phyloP scores from a whole-genome alignment of 2,329 filamentous ascomycete genomes.

The Aspergillus sp. region DNA sequence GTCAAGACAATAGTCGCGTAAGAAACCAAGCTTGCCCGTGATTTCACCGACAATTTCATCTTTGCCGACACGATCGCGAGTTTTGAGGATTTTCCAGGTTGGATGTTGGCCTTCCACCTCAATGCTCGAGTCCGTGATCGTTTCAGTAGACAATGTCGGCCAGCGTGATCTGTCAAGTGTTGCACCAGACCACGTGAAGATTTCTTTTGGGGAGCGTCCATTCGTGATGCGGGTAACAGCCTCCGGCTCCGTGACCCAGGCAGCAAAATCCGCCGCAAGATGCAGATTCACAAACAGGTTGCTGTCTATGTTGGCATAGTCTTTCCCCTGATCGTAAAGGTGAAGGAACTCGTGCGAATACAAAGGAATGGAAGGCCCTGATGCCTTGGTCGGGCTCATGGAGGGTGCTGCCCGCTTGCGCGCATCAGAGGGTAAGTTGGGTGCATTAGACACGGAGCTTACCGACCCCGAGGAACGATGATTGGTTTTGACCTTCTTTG shows the following conservation, averaged over 20 bases:
- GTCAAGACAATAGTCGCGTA: slow-evolving; percentile 70
- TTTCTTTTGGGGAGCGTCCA: slow-evolving; percentile 62
- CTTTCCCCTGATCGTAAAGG: slow-evolving; percentile 66
- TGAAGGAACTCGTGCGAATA: slow-evolving; percentile 76
- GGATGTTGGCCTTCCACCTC: slow-evolving; percentile 60
- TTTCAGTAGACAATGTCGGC: slow-evolving; percentile 55
- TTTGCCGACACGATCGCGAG: slow-evolving; percentile 53
- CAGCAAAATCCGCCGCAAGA: slow-evolving; percentile 72
- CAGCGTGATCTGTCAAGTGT: slow-evolving; percentile 57
- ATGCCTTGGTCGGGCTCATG: slow-evolving; percentile 71
- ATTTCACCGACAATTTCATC: slow-evolving; percentile 68
- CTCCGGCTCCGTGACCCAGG: slow-evolving; percentile 75
- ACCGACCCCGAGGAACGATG: slow-evolving; percentile 79
- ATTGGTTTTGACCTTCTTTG: slow-evolving; percentile 78
- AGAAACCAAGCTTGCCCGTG: slow-evolving; percentile 73
- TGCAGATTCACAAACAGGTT: slow-evolving; percentile 78
- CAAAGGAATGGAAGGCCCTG: slow-evolving; percentile 64
- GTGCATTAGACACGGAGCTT: slow-evolving; percentile 66
- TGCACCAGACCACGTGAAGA: slow-evolving; percentile 66
- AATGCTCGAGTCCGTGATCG: slow-evolving; percentile 52
- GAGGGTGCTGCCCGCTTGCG: slow-evolving; percentile 63
- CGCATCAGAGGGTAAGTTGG: slow-evolving; percentile 63
- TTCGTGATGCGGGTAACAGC: slow-evolving; percentile 69
- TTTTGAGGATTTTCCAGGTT: slow-evolving; percentile 65
- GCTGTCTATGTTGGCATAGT: slow-evolving; percentile 61